These are phyloP conservation scores for Tricholoma flavovirens DNA, from an alignment of 768 basidiomycete species.

Conservation along the genomic window DNA sequence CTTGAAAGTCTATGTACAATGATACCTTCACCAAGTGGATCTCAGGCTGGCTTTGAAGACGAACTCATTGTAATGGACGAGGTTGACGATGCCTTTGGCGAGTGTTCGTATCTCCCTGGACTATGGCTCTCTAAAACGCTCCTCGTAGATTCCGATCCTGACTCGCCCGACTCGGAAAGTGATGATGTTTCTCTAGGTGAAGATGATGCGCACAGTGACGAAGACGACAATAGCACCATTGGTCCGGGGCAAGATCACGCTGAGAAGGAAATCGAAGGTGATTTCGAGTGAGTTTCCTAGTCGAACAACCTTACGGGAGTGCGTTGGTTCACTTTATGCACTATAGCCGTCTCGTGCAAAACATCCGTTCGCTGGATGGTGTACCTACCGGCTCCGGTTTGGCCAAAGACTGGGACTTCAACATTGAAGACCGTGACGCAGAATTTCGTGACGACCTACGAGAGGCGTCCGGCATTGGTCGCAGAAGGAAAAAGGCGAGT, in stretches of 20 bases:
- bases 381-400: conserved; percentile 37
- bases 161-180: conserved; percentile 5
- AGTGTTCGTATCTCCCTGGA: background rate
- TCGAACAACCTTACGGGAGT: background rate
- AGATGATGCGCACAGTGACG: conserved; percentile 10
- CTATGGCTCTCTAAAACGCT: background rate
- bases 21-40: background rate
- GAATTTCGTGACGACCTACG: conserved; percentile 72
- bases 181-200: conserved; percentile 1
- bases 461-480: conserved; percentile 68
- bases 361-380: conserved; percentile 51
- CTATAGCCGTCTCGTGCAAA: conserved; percentile 59
- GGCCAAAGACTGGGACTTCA: conserved; percentile 69
- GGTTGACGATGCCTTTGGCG: background rate
- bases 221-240: conserved; percentile 12
- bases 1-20: background rate
- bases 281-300: conserved; percentile 43
- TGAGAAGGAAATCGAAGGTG: conserved; percentile 49
- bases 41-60: background rate
- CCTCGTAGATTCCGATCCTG: conserved; percentile 6
- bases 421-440: conserved; percentile 59
- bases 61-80: background rate
- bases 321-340: background rate
- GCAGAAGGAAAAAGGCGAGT: conserved; percentile 38
- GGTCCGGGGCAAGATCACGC: conserved; percentile 24